Evolutionary conservation across 179 eudicot species (phyloP), one percentile per base, ranked within the genome.

Genomic region (Carnegiea gigantea): DNA sequence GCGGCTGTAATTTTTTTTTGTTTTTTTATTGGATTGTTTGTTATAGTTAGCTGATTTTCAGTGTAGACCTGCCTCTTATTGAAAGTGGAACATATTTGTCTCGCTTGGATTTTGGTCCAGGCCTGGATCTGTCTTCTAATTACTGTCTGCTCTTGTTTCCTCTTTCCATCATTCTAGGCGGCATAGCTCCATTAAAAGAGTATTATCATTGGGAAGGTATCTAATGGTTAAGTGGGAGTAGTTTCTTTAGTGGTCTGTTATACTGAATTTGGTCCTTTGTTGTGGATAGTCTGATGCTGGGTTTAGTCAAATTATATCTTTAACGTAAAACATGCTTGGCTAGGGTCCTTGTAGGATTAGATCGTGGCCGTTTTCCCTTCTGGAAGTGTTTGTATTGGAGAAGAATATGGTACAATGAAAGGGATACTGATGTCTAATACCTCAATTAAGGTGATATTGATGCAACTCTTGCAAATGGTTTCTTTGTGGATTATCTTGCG

Each of bases 51-150:
- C 77, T 81, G 82, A 53, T 81, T 81, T 40, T 40, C 0, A 40
- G 44, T 40, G 44, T 40, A 6, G 44, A 40, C 44, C 44, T 73
- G 7, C 8, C 28, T n/a, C 6, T 43, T 60, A 26, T 70, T 9
- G 18, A 54, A 13, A 28, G 17, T 46, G 78, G 54, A 70, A 57
- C 51, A 59, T 60, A 75, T 54, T 48, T 59, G 21, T 75, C 80
- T 73, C n/a, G 65, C 33, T 79, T 17, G 60, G 72, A 64, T 38
- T 60, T 18, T 79, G 48, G 72, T 36, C 24, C 9, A 1, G 15
- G 70, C 62, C 80, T 60, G 83, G 82, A 76, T 76, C 78, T 78
- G 53, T 36, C 14, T n/a, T 83, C 36, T 54, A 30, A 68, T 57
- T 70, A 53, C 17, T 38, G 76, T 77, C 49, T 38, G 38, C 33